Base-by-base conservation (phyloP, 345 rosid genomes). In the Streptanthus diversifolius region DNA sequence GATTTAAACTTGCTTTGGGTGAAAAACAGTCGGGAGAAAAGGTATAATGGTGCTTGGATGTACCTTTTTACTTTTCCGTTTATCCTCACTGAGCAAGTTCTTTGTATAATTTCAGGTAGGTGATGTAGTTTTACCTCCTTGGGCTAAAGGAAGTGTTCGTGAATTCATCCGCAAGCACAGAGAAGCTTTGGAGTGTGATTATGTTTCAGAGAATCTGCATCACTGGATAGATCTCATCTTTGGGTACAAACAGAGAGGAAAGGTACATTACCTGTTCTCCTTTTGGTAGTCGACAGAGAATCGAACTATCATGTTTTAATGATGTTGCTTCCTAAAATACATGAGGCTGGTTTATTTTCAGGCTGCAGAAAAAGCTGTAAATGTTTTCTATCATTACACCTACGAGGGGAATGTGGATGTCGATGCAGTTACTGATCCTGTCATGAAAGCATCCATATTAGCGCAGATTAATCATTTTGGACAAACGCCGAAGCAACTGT, bases 151-250 rank as follows among this genome's bases (percentile, higher is more conserved):
- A 67, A 92, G 98, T 76, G 85, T 75, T 27, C 86, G 96, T 79
- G 96, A 95, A 76, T 95, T 92, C 85, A 88, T 95, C 64, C 82
- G 73, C 78, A 92, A 84, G 84, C 99, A 95, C 62, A 82, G 99
- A 72, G 96, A 88, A 80, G 99, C 99, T 8, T 83, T 95, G 79
- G 99, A 95, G 80, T 90, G 90, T n/a, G 95, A 90, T 82, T 90
- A 83, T 79, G 92, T 92, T 70, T 95, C 99, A 61, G 98, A 92
- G 80, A 90, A 90, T 85, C 82, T 95, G 80, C 98, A 95, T 81
- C 91, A 95, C n/a, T 95, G 99, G 99, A 92, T 95, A 75, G 99
- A 95, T 79, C 97, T 95, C 70, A 95, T 95, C 51, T 95, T 95
- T 85, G 99, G 99, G 36, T 82, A 79, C 74, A 92, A 90, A 83